These are phyloP conservation scores for Fomitopsis pulvina DNA, from an alignment of 768 basidiomycete genomes.

Conservation along the genomic window DNA sequence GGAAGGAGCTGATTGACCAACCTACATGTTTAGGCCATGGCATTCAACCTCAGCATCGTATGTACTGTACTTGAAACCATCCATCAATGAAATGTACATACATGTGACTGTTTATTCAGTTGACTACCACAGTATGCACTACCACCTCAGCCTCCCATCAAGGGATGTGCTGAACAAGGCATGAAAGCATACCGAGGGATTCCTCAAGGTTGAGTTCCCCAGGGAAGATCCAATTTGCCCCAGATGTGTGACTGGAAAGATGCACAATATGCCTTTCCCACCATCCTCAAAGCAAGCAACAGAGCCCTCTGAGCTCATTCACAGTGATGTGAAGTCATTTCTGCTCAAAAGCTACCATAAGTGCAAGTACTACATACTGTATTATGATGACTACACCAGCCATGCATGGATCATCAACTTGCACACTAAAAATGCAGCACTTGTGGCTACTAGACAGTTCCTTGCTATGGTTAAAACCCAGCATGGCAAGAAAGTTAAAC, in stretches of 20 bases:
- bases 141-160: background rate
- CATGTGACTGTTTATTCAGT: background rate
- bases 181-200: background rate
- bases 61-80: background rate
- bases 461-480: slow-evolving; percentile 4
- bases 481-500: background rate
- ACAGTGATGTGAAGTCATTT: slow-evolving; percentile 1
- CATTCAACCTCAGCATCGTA: background rate
- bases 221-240: background rate
- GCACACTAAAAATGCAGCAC: background rate
- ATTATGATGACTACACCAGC: slow-evolving; percentile 5
- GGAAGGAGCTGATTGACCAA: no score
- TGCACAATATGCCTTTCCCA: background rate
- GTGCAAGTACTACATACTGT: slow-evolving; percentile 4
- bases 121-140: background rate
- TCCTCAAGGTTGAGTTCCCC: background rate
- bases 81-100: background rate
- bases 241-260: background rate
- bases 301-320: slow-evolving; percentile 1
- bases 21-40: background rate
- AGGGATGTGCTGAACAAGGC: slow-evolving; percentile 1
- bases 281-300: background rate
- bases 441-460: background rate
- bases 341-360: background rate
- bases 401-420: slow-evolving; percentile 1